Base-by-base conservation (phyloP, 2,329 filamentous ascomycete species). In the Colletotrichum australisinense region DNA sequence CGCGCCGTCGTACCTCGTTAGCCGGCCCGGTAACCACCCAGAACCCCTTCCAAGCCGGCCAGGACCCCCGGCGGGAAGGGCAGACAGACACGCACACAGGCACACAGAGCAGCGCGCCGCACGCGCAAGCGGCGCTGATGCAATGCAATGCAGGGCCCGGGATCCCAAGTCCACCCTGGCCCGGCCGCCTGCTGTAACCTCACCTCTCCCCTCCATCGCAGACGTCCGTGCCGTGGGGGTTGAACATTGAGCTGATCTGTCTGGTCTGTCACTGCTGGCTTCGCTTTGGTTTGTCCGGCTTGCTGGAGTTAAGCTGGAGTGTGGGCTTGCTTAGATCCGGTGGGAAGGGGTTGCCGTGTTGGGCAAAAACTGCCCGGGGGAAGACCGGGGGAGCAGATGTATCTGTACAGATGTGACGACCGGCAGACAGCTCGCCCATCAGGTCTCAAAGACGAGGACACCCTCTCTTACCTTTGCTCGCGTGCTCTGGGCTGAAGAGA, bases 111-210 rank as follows among this genome's bases (percentile, higher is more conserved):
- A 49, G 3, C n/a, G 62, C 38, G 38, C 38, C 38, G 38, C 62
- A 55, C 32, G 52, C 63, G 24, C 63, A 46, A 65, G 63, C 46
- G 46, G 57, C 68, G 69, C 55, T 73, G 66, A 70, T 70, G 70
- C 70, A 70, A 57, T 70, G 70, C 70, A 49, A 70, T 70, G 70
- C 70, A 70, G 42, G 67, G 26, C 56, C 66, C 32, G 55, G 42
- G 62, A 19, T 16, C 2, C 49, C 14, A 38, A 26, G 30, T 64
- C 30, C 49, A 42, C 28, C 22, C 9, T 30, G 24, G 22, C 24
- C 59, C 38, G 28, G 38, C 38, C 38, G 24, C 32, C 55, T 1
- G 30, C 32, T 49, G 42, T 11, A 49, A 49, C 42, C 19, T n/a
- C 5, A 16, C 38, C 38, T 42, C 38, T 19, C 38, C 14, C 38